Percentiles rank a stretch among this genome's conserved stretches.
phyloP scores from a whole-genome alignment of 169 alveolate genomes.

The Cryptosporidium sp. region DNA sequence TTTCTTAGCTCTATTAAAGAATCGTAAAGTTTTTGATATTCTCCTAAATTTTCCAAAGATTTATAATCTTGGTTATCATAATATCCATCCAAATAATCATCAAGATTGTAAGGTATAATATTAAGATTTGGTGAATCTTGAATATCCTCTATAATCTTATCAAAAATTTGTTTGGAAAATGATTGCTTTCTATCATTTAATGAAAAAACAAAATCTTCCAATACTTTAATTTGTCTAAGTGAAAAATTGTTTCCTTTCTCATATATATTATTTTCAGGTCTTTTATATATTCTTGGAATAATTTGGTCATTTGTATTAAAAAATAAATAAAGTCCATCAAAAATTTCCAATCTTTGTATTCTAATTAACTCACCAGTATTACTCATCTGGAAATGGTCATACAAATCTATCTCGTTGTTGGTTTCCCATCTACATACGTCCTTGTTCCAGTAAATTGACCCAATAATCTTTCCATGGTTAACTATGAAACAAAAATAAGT shows the following conservation, averaged over 20 bases:
- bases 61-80: no score
- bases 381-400: not conserved
- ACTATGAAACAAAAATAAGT: conserved; percentile 12
- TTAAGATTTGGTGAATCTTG: conserved; percentile 29
- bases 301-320: conserved; percentile 13
- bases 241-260: conserved; percentile 18
- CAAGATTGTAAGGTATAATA: conserved; percentile 13
- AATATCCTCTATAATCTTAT: not conserved
- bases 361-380: not conserved
- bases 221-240: conserved; percentile 2
- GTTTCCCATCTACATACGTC: conserved; percentile 58
- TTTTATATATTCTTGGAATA: conserved; percentile 11
- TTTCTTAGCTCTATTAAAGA: conserved; percentile 9
- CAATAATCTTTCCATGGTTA: not conserved
- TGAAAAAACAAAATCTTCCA: conserved; percentile 71
- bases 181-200: conserved; percentile 52
- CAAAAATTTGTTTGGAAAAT: conserved; percentile 33
- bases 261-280: conserved; percentile 8
- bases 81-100: not conserved
- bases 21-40: not conserved
- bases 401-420: not conserved
- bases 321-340: conserved; percentile 4
- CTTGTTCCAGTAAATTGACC: conserved; percentile 38
- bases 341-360: conserved; percentile 21
- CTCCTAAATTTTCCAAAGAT: conserved; percentile 1